Conservation (phyloP, 768 basidiomycete species). For the Rhodotorula graminis region DNA sequence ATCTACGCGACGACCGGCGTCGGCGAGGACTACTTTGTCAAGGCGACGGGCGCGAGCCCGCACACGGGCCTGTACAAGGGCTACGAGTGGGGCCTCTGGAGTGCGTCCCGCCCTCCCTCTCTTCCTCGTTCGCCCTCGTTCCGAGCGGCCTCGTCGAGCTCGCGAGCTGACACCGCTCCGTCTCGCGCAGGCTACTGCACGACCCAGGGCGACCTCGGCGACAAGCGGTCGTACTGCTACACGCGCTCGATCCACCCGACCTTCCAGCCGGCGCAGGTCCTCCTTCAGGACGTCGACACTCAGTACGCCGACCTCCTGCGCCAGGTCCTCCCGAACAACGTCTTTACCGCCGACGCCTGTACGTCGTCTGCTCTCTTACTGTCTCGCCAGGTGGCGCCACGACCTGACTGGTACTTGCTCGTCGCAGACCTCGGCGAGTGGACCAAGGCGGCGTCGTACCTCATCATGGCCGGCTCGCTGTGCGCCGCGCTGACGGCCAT, state of each 20-base stretch:
- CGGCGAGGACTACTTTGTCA: slow-evolving; percentile 9
- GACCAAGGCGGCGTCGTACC: slow-evolving; percentile 7
- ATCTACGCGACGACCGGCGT: not conserved
- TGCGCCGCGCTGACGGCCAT: slow-evolving; percentile 8
- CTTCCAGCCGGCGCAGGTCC: slow-evolving; percentile 24
- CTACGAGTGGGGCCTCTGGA: slow-evolving; percentile 33
- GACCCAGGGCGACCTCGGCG: slow-evolving; percentile 23
- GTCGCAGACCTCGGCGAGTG: slow-evolving; percentile 13
- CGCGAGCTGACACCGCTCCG: not conserved
- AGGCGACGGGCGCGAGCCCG: not conserved
- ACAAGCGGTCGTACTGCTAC: slow-evolving; percentile 26
- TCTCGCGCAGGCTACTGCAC: slow-evolving; percentile 17
- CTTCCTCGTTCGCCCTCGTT: too few relatives aligned
- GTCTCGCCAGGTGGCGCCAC: too few relatives aligned
- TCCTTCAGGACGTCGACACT: slow-evolving; percentile 15
- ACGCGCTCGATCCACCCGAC: slow-evolving; percentile 6
- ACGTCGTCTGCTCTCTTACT: not conserved
- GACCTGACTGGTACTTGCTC: too few relatives aligned
- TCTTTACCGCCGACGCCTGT: slow-evolving; percentile 27
- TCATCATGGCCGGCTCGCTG: slow-evolving; percentile 17
- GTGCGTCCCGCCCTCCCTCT: too few relatives aligned
- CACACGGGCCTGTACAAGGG: slow-evolving; percentile 17
- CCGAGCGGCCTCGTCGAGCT: too few relatives aligned
- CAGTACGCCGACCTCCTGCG: slow-evolving; percentile 12
- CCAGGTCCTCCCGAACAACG: slow-evolving; percentile 13